Evolutionary conservation across 129 eudicot species (phyloP), one percentile per base, ranked within the genome.

Genomic region (Calendula officinalis): DNA sequence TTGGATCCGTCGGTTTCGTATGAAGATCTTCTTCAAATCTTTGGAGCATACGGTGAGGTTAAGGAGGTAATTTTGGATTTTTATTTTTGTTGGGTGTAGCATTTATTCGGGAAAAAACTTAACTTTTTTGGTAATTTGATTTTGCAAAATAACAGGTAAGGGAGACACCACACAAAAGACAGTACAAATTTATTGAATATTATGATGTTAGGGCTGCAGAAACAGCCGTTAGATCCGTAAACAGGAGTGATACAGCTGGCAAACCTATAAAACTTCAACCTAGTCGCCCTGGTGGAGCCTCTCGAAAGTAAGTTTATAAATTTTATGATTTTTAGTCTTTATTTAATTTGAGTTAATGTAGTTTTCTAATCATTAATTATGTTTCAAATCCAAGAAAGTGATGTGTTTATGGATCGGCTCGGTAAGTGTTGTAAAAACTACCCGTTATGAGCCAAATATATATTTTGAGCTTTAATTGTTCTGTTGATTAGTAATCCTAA

Each of bases 231-330:
- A 83, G 85, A 62, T 72, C 98, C 16, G 75, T 91, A 39, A 91
- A 91, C 64, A 79, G 96, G 82, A 88, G 95, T 77, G 96, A 91
- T 62, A 88, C 88, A 45, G 98, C 98, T 75, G 98, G 98, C 48
- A 91, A 91, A 68, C 91, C 90, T 46, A 91, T 91, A 66, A 91
- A 91, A 80, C 96, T 91, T 39, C 96, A 91, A 70, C 96, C 94
- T 47, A 88, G 96, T 77, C 96, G 96, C 39, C 95, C 98, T 42
- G 98, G 98, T 71, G 98, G 98, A 47, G 89, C 96, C 12, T 88
- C 95, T 17, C 76, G 98, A 52, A 91, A 78, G 98, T 89, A 66
- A 45, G 85, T 71, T 46, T 66, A 15, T 3, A 37, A 6, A 12
- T 39, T 8, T 42, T 39, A 9, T 27, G 62, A 40, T 44, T 17